A percentile compares a stretch with the other conserved stretches of the same genome.
phyloP scores from a whole-genome alignment of 257 asterid genomes.

The Solanum habrochaites region DNA sequence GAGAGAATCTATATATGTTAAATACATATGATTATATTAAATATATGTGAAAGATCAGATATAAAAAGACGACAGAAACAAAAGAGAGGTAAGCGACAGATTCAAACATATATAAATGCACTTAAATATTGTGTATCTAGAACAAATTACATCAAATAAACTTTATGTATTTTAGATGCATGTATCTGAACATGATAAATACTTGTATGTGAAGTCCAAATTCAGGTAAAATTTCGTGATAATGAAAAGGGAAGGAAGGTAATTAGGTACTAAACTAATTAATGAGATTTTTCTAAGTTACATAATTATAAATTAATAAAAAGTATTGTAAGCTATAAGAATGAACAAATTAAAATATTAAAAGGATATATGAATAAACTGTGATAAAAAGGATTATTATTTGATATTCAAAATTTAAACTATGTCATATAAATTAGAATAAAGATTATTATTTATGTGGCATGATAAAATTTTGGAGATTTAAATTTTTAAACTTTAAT shows the following conservation, averaged over 20 bases:
- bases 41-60: no score
- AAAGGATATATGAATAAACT: fast-evolving
- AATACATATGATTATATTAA: background rate
- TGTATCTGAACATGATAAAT: no score
- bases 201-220: background rate
- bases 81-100: background rate
- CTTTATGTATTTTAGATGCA: no score
- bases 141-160: no score
- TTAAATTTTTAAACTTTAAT: background rate
- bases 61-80: background rate
- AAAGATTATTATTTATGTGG: background rate
- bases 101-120: no score
- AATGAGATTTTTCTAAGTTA: background rate
- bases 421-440: background rate
- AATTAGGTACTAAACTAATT: background rate
- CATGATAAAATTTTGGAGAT: background rate
- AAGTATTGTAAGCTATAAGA: background rate
- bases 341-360: background rate
- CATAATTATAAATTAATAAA: background rate
- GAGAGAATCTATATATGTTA: background rate
- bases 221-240: no score
- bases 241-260: background rate
- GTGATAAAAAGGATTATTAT: background rate
- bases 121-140: background rate
- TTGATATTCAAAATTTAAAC: background rate